These are phyloP conservation scores for Termitomyces sp. DNA, from an alignment of 768 basidiomycete species.

Conservation along the genomic window DNA sequence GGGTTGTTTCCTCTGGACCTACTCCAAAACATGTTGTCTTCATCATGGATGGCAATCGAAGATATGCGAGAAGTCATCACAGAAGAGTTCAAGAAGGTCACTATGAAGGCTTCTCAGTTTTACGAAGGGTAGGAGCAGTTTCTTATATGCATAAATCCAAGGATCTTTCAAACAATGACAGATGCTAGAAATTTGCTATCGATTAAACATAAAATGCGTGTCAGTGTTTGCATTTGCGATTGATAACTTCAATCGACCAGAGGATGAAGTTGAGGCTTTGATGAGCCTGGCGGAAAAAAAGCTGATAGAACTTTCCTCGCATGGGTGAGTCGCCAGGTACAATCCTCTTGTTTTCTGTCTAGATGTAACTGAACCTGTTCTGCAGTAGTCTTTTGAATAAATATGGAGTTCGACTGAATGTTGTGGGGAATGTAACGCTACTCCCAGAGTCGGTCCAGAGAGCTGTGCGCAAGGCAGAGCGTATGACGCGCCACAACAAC, in stretches of 20 bases:
- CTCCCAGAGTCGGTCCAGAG: conserved; percentile 71
- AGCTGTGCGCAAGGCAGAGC: conserved; percentile 67
- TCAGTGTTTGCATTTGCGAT: conserved; percentile 98
- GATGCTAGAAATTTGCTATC: conserved; percentile 83
- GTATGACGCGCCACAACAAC: conserved; percentile 67
- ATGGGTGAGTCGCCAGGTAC: conserved; percentile 55
- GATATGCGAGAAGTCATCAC: conserved; percentile 72
- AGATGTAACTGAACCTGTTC: neutral
- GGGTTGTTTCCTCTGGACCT: conserved; percentile 72
- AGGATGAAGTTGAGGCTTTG: conserved; percentile 80
- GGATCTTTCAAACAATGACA: conserved; percentile 26
- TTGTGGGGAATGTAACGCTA: conserved; percentile 71
- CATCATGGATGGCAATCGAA: conserved; percentile 95
- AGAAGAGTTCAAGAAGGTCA: conserved; percentile 76
- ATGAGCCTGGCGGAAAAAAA: conserved; percentile 80
- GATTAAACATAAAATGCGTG: conserved; percentile 76
- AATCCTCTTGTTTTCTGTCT: neutral
- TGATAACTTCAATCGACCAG: conserved; percentile 89
- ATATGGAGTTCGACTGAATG: conserved; percentile 80
- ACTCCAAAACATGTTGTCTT: conserved; percentile 89
- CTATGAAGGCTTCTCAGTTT: conserved; percentile 72
- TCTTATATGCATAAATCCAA: neutral
- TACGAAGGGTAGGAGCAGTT: conserved; percentile 59
- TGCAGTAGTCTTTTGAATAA: conserved; percentile 70
- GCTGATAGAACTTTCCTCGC: conserved; percentile 68